These are phyloP conservation scores for Solanum hybrid DNA, from an alignment of 305 asterid genomes.

Conservation along the genomic window DNA sequence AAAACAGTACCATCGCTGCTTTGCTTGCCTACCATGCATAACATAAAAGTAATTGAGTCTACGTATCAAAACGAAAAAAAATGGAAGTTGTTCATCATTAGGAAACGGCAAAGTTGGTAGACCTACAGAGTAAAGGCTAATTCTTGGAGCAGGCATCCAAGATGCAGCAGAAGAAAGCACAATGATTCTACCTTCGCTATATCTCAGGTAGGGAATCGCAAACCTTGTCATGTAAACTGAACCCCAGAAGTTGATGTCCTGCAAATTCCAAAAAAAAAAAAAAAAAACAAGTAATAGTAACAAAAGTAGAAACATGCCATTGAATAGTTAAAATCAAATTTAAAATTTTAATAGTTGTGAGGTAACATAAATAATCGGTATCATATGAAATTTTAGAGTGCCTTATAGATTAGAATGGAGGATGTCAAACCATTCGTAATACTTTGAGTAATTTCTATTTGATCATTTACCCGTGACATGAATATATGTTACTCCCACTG, in stretches of 20 bases:
- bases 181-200: constrained; percentile 54
- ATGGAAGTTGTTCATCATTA: background rate
- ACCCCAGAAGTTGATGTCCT: constrained; percentile 94
- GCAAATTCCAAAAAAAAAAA: background rate
- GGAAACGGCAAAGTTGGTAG: background rate
- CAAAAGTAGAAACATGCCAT: background rate
- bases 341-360: background rate
- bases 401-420: background rate
- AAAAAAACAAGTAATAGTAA: background rate
- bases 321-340: background rate
- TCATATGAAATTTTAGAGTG: background rate
- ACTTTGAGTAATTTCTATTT: background rate
- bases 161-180: constrained; percentile 57
- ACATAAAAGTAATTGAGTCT: background rate
- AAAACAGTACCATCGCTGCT: constrained; percentile 67
- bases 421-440: background rate
- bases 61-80: background rate
- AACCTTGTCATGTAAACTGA: constrained; percentile 58
- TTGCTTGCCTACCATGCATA: constrained; percentile 57
- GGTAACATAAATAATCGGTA: background rate
- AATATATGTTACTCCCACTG: background rate
- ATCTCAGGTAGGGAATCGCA: constrained; percentile 49
- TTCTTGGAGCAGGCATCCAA: constrained; percentile 70
- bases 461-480: background rate
- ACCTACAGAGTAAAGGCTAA: constrained; percentile 55